A percentile compares a stretch with the other conserved stretches of the same genome.
Evolutionary conservation across 129 eudicot species (phyloP).

Genomic region (Pulicaria dysenterica): DNA sequence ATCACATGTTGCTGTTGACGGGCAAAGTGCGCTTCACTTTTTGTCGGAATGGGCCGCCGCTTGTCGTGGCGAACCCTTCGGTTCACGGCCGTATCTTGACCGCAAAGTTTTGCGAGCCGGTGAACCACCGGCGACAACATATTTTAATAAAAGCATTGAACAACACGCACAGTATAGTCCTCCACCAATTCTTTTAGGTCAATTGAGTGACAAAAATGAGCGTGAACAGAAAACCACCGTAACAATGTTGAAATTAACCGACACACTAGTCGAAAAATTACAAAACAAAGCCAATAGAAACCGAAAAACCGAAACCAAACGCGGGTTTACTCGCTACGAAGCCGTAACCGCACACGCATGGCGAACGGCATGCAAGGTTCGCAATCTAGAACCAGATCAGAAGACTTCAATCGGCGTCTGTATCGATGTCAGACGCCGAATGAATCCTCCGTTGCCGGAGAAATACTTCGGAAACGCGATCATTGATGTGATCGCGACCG

Average conservation of each 20-base stretch:
- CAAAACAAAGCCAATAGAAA: slow-evolving; percentile 42
- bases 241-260: slow-evolving; percentile 44
- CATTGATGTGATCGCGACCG: slow-evolving; percentile 43
- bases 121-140: slow-evolving; percentile 19
- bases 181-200: slow-evolving; percentile 45
- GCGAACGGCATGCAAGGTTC: slow-evolving; percentile 54
- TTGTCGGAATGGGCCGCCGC: slow-evolving; percentile 70
- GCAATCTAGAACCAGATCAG: slow-evolving; percentile 44
- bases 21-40: slow-evolving; percentile 66
- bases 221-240: slow-evolving; percentile 32
- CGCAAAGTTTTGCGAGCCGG: slow-evolving; percentile 48
- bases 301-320: background rate
- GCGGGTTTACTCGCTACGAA: slow-evolving; percentile 54
- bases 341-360: slow-evolving; percentile 58
- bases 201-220: slow-evolving; percentile 30
- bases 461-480: slow-evolving; percentile 70
- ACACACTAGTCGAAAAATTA: slow-evolving; percentile 39
- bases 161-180: slow-evolving; percentile 31
- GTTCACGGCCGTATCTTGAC: slow-evolving; percentile 42
- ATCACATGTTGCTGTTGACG: slow-evolving; percentile 63
- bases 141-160: slow-evolving; percentile 6
- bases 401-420: slow-evolving; percentile 36
- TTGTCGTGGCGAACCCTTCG: slow-evolving; percentile 47
- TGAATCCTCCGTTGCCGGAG: slow-evolving; percentile 57
- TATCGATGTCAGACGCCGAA: slow-evolving; percentile 43